Percentiles rank a stretch among this genome's conserved stretches.
Evolutionary conservation across 1,139 yeast genomes (phyloP).

Genomic region (Nakaseomyces delphensis): DNA sequence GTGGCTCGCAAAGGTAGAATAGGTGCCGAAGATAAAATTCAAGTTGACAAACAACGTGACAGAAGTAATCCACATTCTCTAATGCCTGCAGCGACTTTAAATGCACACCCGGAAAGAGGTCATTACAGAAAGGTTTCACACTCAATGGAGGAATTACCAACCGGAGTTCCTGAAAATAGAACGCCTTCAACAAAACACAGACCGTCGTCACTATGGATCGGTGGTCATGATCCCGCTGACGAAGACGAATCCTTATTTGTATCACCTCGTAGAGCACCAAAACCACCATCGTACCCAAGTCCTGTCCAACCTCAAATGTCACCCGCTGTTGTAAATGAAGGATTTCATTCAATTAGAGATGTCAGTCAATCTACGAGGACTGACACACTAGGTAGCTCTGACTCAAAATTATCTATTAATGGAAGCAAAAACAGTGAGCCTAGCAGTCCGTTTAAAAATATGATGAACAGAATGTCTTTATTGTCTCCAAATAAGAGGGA

Average conservation of each 20-base stretch:
- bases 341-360: not conserved
- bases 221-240: conserved; percentile 5
- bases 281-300: conserved; percentile 44
- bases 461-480: conserved; percentile 5
- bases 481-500: conserved; percentile 1
- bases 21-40: not conserved
- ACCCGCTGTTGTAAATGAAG: conserved; percentile 13
- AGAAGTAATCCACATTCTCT: conserved; percentile 13
- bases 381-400: not conserved
- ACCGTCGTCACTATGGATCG: conserved; percentile 13
- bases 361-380: conserved; percentile 2
- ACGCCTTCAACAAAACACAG: conserved; percentile 10
- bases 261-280: conserved; percentile 60
- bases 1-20: conserved; percentile 8
- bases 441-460: conserved; percentile 3
- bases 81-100: conserved; percentile 30
- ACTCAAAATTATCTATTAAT: not conserved
- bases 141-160: conserved; percentile 41
- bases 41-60: conserved; percentile 1
- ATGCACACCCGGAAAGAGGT: conserved; percentile 21
- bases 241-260: conserved; percentile 30
- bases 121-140: conserved; percentile 44
- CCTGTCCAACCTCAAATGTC: conserved; percentile 36
- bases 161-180: conserved; percentile 5
- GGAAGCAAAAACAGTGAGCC: not conserved